phyloP scores from a whole-genome alignment of 139 green algal species.

The Volvox africanus region DNA sequence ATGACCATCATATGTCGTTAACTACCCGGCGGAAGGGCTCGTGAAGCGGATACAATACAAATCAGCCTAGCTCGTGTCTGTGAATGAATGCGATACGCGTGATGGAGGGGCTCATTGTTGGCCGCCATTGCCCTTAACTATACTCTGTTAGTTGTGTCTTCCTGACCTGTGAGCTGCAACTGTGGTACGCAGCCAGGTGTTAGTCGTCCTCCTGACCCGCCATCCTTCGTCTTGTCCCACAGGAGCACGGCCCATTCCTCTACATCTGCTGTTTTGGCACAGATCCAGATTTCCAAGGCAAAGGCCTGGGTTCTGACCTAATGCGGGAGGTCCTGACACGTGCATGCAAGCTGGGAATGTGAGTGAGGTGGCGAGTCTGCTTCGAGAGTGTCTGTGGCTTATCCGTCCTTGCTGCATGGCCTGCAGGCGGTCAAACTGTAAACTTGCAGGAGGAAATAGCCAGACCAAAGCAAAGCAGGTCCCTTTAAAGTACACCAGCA shows the following conservation, averaged over 20 bases:
- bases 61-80: not conserved
- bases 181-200: not conserved
- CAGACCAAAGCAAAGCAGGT: too few relatives aligned
- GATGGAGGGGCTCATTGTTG: too few relatives aligned
- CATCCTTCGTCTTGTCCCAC: not conserved
- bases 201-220: not conserved
- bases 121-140: too few relatives aligned
- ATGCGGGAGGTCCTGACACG: not conserved
- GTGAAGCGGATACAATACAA: too few relatives aligned
- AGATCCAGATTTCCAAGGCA: slow-evolving; percentile 4
- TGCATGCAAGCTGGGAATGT: not conserved
- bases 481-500: too few relatives aligned
- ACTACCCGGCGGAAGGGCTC: too few relatives aligned
- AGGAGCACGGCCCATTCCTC: slow-evolving; percentile 25
- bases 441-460: too few relatives aligned
- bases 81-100: too few relatives aligned
- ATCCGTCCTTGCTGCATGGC: too few relatives aligned
- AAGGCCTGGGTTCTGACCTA: slow-evolving; percentile 5
- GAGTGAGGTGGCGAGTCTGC: too few relatives aligned
- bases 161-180: not conserved
- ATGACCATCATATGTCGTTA: not conserved
- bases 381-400: too few relatives aligned
- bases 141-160: not conserved
- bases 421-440: too few relatives aligned
- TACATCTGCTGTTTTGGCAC: slow-evolving; percentile 37